Base-by-base conservation (phyloP, 768 basidiomycete genomes). In the Aureoboletus auriporus region DNA sequence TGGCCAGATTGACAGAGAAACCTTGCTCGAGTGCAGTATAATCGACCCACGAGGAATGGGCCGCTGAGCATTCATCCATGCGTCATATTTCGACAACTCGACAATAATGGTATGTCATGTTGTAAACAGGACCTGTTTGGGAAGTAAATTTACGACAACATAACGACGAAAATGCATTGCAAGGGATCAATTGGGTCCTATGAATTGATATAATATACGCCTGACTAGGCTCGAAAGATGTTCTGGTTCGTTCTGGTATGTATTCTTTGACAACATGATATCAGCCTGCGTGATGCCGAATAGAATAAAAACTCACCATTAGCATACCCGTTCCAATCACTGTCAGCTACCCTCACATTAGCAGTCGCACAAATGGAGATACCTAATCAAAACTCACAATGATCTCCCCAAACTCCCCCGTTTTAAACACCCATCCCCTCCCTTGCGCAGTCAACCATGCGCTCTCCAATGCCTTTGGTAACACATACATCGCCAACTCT, bases 241-340 rank as follows among this genome's bases (percentile, higher is more conserved):
- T 39, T 91, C 81, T 0, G 90, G 90, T 54, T 91, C 84, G 62
- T 77, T 74, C 75, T 79, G 20, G 20, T 23, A 23, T 23, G 20
- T 23, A 4, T 23, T 23, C 20, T 23, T 23, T 23, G 20, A 23
- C 20, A 23, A 23, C 20, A 23, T 23, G 20, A 53, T 28, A 42
- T 60, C 41, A 60, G 56, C 17, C 14, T 39, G 4, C 20, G 20
- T 4, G 20, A 23, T 4, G 20, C 20, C 20, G 20, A 23, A 23
- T 23, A 23, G 20, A 23, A 4, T 4, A 23, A 23, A 23, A 39
- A 20, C 81, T 48, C 52, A 82, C 85, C 89, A 93, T 87, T 34
- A 94, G 88, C 90, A 96, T 89, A 6, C 83, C 85, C 86, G 93
- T 91, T 10, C 86, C 92, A 48, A 86, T 73, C 3, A 84, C 82